Conservation (phyloP, 257 asterid species). For the Solanum sejunctum region DNA sequence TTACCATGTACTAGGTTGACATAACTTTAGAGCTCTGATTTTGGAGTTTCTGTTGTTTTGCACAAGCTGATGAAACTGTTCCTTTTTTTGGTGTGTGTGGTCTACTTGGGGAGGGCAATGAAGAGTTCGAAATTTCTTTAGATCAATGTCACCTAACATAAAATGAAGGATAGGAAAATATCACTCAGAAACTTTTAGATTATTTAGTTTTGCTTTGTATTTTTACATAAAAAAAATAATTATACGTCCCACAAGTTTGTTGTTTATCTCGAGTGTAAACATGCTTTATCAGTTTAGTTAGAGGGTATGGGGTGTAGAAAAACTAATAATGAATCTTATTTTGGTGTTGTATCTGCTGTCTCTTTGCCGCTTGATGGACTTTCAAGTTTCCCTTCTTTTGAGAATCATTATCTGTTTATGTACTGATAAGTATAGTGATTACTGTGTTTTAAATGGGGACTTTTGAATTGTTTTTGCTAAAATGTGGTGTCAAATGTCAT, state of each 20-base stretch:
- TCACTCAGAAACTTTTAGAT: neutral
- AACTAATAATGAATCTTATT: neutral
- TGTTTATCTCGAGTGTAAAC: neutral
- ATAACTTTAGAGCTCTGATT: neutral
- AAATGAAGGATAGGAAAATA: neutral
- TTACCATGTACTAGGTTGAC: neutral
- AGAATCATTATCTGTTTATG: neutral
- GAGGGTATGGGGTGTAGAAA: neutral
- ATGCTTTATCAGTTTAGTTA: neutral
- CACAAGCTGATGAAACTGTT: neutral
- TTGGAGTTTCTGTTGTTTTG: neutral
- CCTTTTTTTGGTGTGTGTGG: neutral
- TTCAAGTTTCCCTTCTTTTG: neutral
- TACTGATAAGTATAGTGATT: neutral
- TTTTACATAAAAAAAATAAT: neutral
- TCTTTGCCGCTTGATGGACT: neutral
- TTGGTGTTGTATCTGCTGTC: neutral
- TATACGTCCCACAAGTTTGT: neutral
- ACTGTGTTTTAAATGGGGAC: neutral
- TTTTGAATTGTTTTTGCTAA: neutral
- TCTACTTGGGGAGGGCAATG: neutral
- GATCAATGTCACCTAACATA: neutral
- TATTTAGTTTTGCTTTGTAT: neutral
- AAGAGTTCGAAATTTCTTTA: neutral
- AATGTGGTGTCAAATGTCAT: slow-evolving; percentile 15